These are phyloP conservation scores for Dendrobium nobile DNA, from an alignment of 106 monocot species.

Conservation along the genomic window DNA sequence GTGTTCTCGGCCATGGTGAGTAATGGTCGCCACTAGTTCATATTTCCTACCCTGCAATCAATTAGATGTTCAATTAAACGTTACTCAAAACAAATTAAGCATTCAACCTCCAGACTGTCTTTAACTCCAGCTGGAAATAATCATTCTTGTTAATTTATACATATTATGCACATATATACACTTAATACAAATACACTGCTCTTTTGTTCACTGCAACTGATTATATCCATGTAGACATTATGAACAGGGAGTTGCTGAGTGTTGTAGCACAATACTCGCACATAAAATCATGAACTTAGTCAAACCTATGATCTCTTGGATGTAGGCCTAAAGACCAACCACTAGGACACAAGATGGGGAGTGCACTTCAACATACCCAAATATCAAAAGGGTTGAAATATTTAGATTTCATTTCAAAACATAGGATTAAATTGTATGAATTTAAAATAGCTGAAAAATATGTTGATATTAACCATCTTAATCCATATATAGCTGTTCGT, in stretches of 20 bases:
- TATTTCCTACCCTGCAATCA: constrained; percentile 24
- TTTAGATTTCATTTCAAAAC: neutral
- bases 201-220: neutral
- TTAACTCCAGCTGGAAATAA: too few species aligned
- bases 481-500: too few species aligned
- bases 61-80: neutral
- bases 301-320: too few species aligned
- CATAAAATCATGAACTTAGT: neutral
- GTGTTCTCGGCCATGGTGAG: constrained; percentile 20
- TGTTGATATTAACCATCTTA: neutral
- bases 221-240: neutral
- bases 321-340: too few species aligned
- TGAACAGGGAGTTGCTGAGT: neutral
- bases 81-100: too few species aligned
- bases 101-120: too few species aligned
- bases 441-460: neutral
- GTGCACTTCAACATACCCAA: neutral
- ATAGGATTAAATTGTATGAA: neutral
- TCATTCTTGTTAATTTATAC: too few species aligned
- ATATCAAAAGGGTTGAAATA: neutral
- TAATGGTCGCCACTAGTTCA: constrained; percentile 22
- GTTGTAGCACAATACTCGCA: neutral
- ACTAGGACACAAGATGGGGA: too few species aligned
- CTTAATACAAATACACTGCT: neutral
- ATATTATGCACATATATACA: too few species aligned